Evolutionary conservation across 331 rosid species (phyloP).

Genomic region (Stylosanthes scabra): DNA sequence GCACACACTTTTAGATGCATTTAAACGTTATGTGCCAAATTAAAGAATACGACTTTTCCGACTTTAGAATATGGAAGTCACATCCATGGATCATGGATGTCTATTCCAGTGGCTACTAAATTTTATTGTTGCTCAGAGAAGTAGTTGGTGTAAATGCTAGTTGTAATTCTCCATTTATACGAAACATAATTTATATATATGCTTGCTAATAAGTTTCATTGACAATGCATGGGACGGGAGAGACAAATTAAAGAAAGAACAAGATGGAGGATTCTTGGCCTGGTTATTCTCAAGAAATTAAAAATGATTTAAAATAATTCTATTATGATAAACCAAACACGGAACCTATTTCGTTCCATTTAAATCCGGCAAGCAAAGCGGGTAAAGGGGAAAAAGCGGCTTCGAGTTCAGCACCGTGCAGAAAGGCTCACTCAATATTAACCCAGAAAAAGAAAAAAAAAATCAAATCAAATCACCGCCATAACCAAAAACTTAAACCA

Average conservation of each 20-base stretch:
- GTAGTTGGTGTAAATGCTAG: slow-evolving; percentile 57
- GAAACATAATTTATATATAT: too few relatives aligned
- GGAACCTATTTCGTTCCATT: slow-evolving; percentile 59
- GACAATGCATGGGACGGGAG: too few relatives aligned
- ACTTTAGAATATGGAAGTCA: slow-evolving; percentile 51
- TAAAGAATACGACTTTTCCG: slow-evolving; percentile 45
- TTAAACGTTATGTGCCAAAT: slow-evolving; percentile 47
- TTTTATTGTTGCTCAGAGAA: slow-evolving; percentile 54
- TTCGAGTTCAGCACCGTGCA: slow-evolving; percentile 84
- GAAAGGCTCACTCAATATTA: slow-evolving; percentile 58
- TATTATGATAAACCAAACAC: slow-evolving; percentile 61
- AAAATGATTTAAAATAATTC: slow-evolving; percentile 34
- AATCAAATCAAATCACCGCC: slow-evolving; percentile 19
- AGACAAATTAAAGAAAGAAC: slow-evolving; percentile 46
- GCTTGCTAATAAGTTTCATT: too few relatives aligned
- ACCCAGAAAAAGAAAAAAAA: slow-evolving; percentile 46
- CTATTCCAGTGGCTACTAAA: slow-evolving; percentile 56
- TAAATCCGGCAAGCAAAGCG: slow-evolving; percentile 83
- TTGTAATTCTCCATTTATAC: slow-evolving; percentile 49
- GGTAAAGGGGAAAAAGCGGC: slow-evolving; percentile 81
- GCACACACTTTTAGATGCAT: slow-evolving; percentile 61
- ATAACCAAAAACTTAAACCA: slow-evolving; percentile 35
- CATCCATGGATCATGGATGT: slow-evolving; percentile 59
- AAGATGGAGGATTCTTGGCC: slow-evolving; percentile 37
- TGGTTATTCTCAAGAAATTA: slow-evolving; percentile 40